phyloP scores from a whole-genome alignment of 257 asterid genomes.

The Solanum appendiculatum region DNA sequence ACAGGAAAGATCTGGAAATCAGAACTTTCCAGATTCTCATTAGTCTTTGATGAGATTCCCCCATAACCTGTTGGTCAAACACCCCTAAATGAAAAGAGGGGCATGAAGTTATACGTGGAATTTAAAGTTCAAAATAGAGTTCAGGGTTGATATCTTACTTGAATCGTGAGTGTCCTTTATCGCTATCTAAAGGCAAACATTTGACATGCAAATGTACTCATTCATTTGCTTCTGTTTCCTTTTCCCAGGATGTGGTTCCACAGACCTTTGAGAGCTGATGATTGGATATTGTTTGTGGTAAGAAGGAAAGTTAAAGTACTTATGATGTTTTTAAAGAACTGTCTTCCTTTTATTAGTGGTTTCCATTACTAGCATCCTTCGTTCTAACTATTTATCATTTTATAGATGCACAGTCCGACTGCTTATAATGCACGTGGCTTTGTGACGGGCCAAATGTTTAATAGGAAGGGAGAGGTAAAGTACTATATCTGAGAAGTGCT shows the following conservation, averaged over 20 bases:
- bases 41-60: no score
- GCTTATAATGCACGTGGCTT: conserved; percentile 77
- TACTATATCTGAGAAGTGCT: not conserved
- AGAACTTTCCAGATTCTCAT: no score
- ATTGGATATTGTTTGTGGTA: conserved; percentile 91
- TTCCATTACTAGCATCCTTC: not conserved
- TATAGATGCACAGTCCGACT: conserved; percentile 65
- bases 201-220: not conserved
- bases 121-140: no score
- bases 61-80: no score
- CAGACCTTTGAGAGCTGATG: conserved; percentile 81
- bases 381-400: not conserved
- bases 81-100: no score
- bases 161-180: not conserved
- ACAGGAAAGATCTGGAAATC: no score
- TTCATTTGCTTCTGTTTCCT: not conserved
- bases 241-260: conserved; percentile 92
- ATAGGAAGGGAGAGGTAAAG: conserved; percentile 72
- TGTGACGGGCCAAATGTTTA: conserved; percentile 76
- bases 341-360: not conserved
- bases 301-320: conserved; percentile 8
- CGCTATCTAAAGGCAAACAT: not conserved
- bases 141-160: no score
- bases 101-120: no score
- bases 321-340: not conserved